Percentiles rank a stretch among this genome's conserved stretches.
Evolutionary conservation across 1,284 basidiomycete species (phyloP).

Genomic region (Tilletia setariae): DNA sequence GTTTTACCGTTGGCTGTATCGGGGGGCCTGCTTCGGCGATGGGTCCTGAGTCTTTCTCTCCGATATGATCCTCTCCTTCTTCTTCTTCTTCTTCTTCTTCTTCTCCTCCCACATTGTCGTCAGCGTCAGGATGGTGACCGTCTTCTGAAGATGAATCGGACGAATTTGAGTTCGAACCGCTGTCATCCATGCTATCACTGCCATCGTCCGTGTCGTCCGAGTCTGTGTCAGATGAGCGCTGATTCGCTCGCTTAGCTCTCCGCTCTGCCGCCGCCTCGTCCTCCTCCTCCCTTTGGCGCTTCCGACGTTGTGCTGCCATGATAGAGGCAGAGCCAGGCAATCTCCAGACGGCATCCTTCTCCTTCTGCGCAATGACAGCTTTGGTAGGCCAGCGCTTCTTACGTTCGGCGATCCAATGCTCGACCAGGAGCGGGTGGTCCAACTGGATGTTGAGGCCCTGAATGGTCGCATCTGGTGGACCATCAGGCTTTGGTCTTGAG

Average conservation of each 20-base stretch:
- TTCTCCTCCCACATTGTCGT: not conserved
- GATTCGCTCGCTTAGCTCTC: not conserved
- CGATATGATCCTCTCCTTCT: not conserved
- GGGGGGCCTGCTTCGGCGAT: not conserved
- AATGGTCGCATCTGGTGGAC: slow-evolving; percentile 44
- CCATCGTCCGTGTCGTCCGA: too few species aligned
- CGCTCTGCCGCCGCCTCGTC: not conserved
- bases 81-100: not conserved
- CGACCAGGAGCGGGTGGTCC: slow-evolving; percentile 46
- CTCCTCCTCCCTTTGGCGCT: not conserved
- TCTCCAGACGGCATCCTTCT: slow-evolving; percentile 31
- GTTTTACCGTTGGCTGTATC: too few species aligned
- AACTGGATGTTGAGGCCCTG: slow-evolving; percentile 50
- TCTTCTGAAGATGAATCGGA: not conserved
- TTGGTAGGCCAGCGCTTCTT: slow-evolving; percentile 49
- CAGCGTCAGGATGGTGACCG: not conserved
- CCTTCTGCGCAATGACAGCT: slow-evolving; percentile 38
- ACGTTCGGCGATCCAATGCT: slow-evolving; percentile 51
- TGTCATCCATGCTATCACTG: too few species aligned
- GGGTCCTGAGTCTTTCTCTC: not conserved
- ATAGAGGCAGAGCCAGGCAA: not conserved
- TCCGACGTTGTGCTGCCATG: not conserved
- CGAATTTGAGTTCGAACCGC: not conserved
- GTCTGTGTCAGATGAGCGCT: too few species aligned
- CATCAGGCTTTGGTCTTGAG: slow-evolving; percentile 23